Evolutionary conservation across 345 rosid genomes (phyloP), one percentile per base, ranked within the genome.

Genomic region (Sisymbrium altissimum): DNA sequence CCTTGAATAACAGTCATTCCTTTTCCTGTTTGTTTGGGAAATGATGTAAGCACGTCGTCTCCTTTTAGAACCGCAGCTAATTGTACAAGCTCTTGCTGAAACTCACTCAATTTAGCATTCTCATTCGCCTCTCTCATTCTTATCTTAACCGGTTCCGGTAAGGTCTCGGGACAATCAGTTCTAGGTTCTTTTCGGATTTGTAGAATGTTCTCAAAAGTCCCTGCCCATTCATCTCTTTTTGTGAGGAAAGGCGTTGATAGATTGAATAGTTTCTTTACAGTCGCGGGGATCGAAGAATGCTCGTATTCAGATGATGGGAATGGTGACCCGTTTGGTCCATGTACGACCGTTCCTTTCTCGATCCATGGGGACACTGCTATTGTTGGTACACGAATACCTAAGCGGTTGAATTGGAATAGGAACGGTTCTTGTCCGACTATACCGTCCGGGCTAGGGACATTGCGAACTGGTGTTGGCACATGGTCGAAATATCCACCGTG

Each of bases 401-500:
- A 65, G 18, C 97, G 77, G 62, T 94, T 83, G 75, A 94, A 94
- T 38, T 67, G 45, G 58, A 94, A 94, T 13, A 72, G 36, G 41
- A 89, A 91, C 0, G 98, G 97, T 10, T 84, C 90, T 0, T 81
- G 95, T 8, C 98, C 97, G 59, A 94, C 85, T n/a, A 88, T 87
- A 49, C 85, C 97, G 32, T 91, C 98, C 0, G 98, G 98, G 68
- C 89, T 89, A 4, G 98, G 97, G 27, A 91, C 86, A 29, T 93
- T 93, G 9, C 15, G 75, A 0, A 91, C 90, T 3, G 97, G 97
- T 12, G 98, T 94, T 0, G 97, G 59, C 23, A 94, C 98, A 13
- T 94, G 98, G 80, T 94, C 98, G 27, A 58, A 94, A 40, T 83
- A 94, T 7, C 97, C 98, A 6, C 98, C 98, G 9, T 94, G 98